These are phyloP conservation scores for Aspergillus intermedius DNA, from an alignment of 2,329 filamentous ascomycete species.

Conservation along the genomic window DNA sequence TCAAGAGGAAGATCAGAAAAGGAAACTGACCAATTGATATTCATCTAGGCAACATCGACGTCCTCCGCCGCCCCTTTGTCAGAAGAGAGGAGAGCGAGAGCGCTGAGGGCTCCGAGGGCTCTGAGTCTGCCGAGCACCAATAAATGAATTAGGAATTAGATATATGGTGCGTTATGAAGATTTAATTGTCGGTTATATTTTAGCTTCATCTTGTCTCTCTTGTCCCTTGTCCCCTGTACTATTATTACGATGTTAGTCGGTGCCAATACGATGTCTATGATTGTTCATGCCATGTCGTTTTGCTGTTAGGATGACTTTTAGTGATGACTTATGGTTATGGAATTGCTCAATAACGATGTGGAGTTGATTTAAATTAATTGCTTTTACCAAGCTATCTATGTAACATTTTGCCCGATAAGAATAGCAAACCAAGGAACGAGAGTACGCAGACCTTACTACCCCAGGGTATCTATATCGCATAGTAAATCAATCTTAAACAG, in stretches of 20 bases:
- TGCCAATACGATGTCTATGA: neutral
- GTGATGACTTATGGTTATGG: neutral
- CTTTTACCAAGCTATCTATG: neutral
- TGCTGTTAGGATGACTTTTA: neutral
- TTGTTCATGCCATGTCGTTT: neutral
- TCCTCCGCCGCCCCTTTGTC: constrained; percentile 26
- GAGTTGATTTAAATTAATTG: neutral
- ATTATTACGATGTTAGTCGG: neutral
- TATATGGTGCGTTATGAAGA: neutral
- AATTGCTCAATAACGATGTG: too few relatives aligned
- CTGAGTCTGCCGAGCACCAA: constrained; percentile 5
- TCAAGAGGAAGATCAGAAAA: neutral
- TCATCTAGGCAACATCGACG: constrained; percentile 25
- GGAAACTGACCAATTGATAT: constrained; percentile 1
- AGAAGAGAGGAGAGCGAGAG: neutral
- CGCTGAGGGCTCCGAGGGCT: neutral
- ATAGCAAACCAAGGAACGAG: neutral
- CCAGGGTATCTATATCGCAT: neutral
- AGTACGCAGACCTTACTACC: neutral
- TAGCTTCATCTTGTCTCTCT: neutral
- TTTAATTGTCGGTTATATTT: neutral
- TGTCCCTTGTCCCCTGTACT: neutral
- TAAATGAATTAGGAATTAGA: constrained; percentile 4
- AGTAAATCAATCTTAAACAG: neutral
- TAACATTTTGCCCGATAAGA: neutral